phyloP scores from a whole-genome alignment of 306 rosid genomes.

The Sicyos baderoa region DNA sequence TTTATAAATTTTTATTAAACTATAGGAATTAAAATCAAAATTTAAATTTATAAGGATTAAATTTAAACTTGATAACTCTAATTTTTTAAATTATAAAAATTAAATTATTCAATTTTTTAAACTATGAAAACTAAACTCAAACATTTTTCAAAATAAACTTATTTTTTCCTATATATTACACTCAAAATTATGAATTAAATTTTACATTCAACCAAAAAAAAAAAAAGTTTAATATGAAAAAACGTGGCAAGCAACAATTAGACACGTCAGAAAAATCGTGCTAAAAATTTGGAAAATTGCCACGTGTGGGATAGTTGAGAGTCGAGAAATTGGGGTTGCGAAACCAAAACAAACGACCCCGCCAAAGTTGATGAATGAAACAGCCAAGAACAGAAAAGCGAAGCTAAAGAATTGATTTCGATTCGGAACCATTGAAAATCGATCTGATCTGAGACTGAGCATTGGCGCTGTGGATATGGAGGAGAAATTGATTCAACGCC shows the following conservation, averaged over 20 bases:
- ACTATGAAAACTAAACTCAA: too few species aligned
- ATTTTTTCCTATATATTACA: too few species aligned
- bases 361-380: constrained; percentile 11
- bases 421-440: neutral
- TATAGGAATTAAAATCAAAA: too few species aligned
- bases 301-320: constrained; percentile 2
- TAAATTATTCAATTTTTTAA: too few species aligned
- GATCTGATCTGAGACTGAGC: constrained; percentile 30
- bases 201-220: neutral
- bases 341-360: constrained; percentile 13
- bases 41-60: too few species aligned
- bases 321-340: neutral
- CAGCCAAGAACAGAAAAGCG: neutral
- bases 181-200: too few species aligned
- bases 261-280: neutral
- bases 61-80: too few species aligned
- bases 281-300: neutral
- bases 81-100: too few species aligned
- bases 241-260: constrained; percentile 4
- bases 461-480: constrained; percentile 38
- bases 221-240: neutral
- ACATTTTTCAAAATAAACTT: too few species aligned
- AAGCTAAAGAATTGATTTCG: neutral
- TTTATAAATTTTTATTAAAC: too few species aligned
- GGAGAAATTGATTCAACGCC: constrained; percentile 56